Evolutionary conservation across 148 eudicot genomes (phyloP).

Genomic region (Agrostemma githago): DNA sequence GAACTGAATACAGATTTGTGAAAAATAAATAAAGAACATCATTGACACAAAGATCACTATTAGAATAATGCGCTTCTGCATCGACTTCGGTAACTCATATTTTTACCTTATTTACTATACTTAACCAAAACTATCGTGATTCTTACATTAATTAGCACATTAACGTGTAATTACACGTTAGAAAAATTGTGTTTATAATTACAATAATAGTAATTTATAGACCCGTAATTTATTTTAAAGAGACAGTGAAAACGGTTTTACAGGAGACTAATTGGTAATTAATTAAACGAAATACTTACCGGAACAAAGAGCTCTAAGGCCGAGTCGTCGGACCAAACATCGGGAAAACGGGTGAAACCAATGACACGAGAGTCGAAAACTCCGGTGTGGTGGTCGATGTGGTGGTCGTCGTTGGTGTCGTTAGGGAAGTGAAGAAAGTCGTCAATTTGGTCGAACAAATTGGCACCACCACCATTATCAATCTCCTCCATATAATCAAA

Average conservation of each 20-base stretch:
- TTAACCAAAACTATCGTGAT: no score
- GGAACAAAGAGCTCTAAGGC: conserved; percentile 67
- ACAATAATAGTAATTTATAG: no score
- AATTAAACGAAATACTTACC: conserved; percentile 31
- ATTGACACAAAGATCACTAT: no score
- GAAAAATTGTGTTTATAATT: no score
- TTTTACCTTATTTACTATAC: no score
- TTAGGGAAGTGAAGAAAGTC: conserved; percentile 59
- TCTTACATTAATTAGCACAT: no score
- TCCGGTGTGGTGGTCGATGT: conserved; percentile 32
- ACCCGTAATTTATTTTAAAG: neutral
- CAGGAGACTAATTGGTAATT: neutral
- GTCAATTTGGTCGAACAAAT: conserved; percentile 59
- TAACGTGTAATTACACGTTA: neutral
- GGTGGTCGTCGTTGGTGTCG: conserved; percentile 43
- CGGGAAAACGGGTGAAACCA: conserved; percentile 20
- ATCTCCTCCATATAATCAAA: conserved; percentile 31
- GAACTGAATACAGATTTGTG: no score
- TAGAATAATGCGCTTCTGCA: no score
- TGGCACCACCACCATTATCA: conserved; percentile 34
- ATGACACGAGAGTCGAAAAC: conserved; percentile 8
- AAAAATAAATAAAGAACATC: no score
- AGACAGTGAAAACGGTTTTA: no score
- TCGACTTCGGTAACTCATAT: no score
- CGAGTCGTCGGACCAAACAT: conserved; percentile 43